These are phyloP conservation scores for Flaveria linearis DNA, from an alignment of 129 eudicot genomes.

Conservation along the genomic window DNA sequence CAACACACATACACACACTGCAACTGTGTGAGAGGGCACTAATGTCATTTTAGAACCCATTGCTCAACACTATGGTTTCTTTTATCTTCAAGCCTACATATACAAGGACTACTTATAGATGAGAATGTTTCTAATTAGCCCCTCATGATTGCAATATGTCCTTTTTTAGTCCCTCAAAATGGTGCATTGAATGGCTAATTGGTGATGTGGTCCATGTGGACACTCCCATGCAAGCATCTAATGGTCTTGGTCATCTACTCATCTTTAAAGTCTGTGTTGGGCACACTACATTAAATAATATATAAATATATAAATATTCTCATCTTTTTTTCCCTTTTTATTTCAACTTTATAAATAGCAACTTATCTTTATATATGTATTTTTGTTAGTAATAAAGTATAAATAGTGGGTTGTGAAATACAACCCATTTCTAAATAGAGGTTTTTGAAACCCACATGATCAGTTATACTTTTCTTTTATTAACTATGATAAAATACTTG, in stretches of 20 bases:
- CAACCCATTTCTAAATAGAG: no score
- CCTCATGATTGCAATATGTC: slow-evolving; percentile 6
- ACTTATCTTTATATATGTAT: no score
- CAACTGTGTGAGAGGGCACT: slow-evolving; percentile 30
- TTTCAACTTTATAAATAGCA: no score
- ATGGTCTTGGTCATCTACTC: neutral
- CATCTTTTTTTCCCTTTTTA: neutral
- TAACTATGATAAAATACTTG: no score
- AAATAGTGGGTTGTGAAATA: no score
- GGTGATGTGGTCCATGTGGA: slow-evolving; percentile 27
- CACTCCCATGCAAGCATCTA: slow-evolving; percentile 15
- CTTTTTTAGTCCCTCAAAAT: slow-evolving; percentile 11
- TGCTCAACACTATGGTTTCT: neutral
- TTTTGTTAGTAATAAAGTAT: no score
- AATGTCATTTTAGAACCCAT: slow-evolving; percentile 26
- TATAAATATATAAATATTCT: no score
- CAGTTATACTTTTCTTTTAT: no score
- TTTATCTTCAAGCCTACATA: neutral
- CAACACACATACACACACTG: slow-evolving; percentile 4
- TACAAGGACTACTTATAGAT: slow-evolving; percentile 23
- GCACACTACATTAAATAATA: neutral
- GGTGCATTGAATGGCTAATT: neutral
- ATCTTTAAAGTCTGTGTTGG: neutral
- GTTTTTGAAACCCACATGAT: no score
- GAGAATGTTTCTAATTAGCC: neutral